These are phyloP conservation scores for Apiotrichum mycotoxinovorans DNA, from an alignment of 1,284 basidiomycete species.

Conservation along the genomic window DNA sequence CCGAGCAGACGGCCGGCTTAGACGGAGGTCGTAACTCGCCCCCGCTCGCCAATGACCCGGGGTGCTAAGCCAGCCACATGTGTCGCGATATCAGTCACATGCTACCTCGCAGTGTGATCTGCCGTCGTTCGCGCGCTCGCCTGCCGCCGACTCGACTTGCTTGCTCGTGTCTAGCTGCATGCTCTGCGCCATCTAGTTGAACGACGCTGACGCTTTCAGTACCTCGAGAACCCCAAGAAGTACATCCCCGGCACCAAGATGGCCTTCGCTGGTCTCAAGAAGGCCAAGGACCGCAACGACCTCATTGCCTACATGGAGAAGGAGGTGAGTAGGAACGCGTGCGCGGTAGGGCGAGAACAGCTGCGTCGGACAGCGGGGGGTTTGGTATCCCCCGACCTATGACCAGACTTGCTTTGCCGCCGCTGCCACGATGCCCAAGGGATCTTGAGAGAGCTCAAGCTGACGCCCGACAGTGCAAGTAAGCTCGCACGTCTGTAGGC, in stretches of 20 bases:
- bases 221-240: constrained; percentile 50
- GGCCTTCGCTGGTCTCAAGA: constrained; percentile 96
- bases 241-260: constrained; percentile 94
- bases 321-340: constrained; percentile 28
- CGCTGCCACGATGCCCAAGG: no score
- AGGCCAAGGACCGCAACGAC: constrained; percentile 92
- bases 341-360: neutral
- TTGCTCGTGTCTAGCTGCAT: neutral
- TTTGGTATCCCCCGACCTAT: no score
- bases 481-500: neutral
- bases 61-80: no score
- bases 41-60: no score
- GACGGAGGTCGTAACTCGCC: no score
- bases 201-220: constrained; percentile 9
- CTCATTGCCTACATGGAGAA: constrained; percentile 53
- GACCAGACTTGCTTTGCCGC: no score
- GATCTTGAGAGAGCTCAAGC: no score
- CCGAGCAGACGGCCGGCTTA: no score
- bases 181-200: neutral
- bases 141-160: neutral
- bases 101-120: neutral
- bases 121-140: neutral
- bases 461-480: neutral
- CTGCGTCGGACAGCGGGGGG: no score
- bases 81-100: no score